Base-by-base conservation (phyloP, 306 rosid species). In the Adenanthera pavonina region DNA sequence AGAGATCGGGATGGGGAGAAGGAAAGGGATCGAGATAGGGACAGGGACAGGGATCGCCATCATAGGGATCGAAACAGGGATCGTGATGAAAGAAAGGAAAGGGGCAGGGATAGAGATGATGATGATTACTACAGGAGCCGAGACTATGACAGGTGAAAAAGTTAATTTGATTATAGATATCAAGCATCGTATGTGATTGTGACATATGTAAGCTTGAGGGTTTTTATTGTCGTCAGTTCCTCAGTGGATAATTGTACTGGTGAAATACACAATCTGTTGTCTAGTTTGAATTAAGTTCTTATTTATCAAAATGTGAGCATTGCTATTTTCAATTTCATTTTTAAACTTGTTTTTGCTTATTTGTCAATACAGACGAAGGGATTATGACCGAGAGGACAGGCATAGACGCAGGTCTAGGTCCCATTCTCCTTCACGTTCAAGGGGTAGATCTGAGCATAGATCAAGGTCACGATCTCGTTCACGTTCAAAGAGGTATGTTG, bases 391-490 rank as follows among this genome's bases (percentile, higher is more conserved):
- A 77, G 97, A 93, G 81, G 98, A 93, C 11, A 83, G 92, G 78
- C 94, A 90, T 54, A 88, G 72, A 81, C 97, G 66, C 36, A 89
- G 77, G 85, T 94, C 98, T 66, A 91, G 91, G 15, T 91, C 94
- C 33, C 86, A 43, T 64, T 48, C 90, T 78, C 35, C n/a, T 69
- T 87, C 90, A 46, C 82, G 34, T 1, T 83, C 95, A 20, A 78
- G 47, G 82, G 94, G 83, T 79, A 90, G 87, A 80, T 89, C 97
- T 72, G 97, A 93, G 84, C 99, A 82, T 78, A 87, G 85, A 69
- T 92, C 99, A 34, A 87, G 92, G 78, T 93, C 99, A 1, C 94
- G 95, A 7, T 92, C 98, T 35, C 97, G 97, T 7, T 89, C 98
- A n/a, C 97, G 97, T 62, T 95, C 98, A 30, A 95, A 95, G 89